These are phyloP conservation scores for Didymella sp. DNA, from an alignment of 2,329 filamentous ascomycete genomes.

Conservation along the genomic window DNA sequence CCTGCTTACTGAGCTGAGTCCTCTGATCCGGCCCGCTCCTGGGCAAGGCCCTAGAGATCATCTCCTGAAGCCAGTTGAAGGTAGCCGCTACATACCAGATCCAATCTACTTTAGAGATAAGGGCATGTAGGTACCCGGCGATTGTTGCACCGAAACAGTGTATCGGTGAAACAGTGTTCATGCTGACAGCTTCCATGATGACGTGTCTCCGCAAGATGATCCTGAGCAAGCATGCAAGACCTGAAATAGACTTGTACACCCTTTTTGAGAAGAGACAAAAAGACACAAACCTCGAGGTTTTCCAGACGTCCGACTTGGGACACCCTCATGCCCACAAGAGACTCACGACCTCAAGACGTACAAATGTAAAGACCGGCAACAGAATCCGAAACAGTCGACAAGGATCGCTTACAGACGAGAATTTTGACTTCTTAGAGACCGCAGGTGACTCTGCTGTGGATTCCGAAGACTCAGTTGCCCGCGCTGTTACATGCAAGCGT, in stretches of 20 bases:
- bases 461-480: not conserved
- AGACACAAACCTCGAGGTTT: not conserved
- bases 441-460: not conserved
- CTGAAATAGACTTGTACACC: not conserved
- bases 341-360: not conserved
- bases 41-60: constrained; percentile 15
- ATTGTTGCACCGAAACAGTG: too few species aligned
- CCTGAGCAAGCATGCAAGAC: not conserved
- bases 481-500: not conserved
- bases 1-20: constrained; percentile 19
- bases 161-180: not conserved
- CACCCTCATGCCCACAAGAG: not conserved
- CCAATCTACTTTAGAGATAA: constrained; percentile 21
- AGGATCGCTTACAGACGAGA: not conserved
- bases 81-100: constrained; percentile 13
- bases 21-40: constrained; percentile 23
- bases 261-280: constrained; percentile 6
- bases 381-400: not conserved
- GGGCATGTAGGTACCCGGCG: not conserved
- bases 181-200: not conserved
- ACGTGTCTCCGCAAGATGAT: not conserved
- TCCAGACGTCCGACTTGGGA: not conserved
- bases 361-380: not conserved
- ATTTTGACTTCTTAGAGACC: not conserved
- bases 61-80: constrained; percentile 16